A percentile compares a stretch with the other conserved stretches of the same genome.
Evolutionary conservation across 495 filamentous ascomycete species (phyloP).

Genomic region (Penicillium diatomitis): DNA sequence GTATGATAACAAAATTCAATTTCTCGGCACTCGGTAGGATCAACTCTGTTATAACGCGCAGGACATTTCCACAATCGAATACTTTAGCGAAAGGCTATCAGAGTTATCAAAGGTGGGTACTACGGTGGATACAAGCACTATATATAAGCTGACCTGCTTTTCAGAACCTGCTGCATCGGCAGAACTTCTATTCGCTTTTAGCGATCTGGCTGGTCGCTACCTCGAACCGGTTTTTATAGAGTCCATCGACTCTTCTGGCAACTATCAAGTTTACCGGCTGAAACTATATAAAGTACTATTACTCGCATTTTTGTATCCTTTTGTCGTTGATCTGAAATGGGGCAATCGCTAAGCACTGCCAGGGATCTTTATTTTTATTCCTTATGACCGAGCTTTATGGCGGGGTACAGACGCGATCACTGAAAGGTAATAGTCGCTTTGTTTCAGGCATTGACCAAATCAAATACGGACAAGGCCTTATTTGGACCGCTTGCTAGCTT

Average conservation of each 20-base stretch:
- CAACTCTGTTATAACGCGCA: too few species aligned
- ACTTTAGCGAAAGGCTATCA: too few species aligned
- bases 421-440: background rate
- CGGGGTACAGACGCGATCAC: background rate
- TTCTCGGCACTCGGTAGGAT: too few species aligned
- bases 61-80: too few species aligned
- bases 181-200: background rate
- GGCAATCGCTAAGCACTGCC: background rate
- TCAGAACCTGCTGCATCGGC: background rate
- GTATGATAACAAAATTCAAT: too few species aligned
- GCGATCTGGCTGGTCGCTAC: background rate
- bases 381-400: background rate
- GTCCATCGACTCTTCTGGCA: background rate
- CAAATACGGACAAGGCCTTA: background rate
- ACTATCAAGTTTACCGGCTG: background rate
- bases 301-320: background rate
- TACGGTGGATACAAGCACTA: background rate
- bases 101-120: too few species aligned
- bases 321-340: background rate
- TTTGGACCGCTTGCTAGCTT: background rate
- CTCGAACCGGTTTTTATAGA: background rate
- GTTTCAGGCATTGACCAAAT: background rate
- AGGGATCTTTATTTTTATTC: background rate
- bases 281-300: background rate
- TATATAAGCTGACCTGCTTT: background rate